Evolutionary conservation across 805 yeast genomes (phyloP).

Genomic region (Cyberlindnera samutprakarnensis): DNA sequence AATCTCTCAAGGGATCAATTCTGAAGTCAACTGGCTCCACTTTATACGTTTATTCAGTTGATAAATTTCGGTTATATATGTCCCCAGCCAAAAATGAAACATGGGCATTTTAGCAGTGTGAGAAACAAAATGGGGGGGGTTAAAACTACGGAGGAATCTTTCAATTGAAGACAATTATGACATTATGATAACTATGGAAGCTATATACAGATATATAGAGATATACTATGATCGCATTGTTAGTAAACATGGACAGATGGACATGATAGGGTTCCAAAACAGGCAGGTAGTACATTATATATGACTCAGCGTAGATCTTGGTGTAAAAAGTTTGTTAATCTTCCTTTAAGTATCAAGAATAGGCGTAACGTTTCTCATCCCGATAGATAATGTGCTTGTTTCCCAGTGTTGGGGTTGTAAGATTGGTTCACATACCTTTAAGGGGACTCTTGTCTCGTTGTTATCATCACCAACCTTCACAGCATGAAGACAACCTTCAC

Average conservation of each 20-base stretch:
- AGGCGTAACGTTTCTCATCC: conserved; percentile 34
- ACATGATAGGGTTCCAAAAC: too few species aligned
- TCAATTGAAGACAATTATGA: too few species aligned
- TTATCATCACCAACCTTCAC: neutral
- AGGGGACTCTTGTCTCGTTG: neutral
- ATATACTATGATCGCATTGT: too few species aligned
- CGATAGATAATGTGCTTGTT: conserved; percentile 9
- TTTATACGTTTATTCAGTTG: neutral
- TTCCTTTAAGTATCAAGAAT: conserved; percentile 24
- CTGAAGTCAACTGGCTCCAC: neutral
- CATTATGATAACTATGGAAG: neutral
- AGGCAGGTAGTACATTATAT: neutral
- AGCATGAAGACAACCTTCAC: neutral
- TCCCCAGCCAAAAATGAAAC: too few species aligned
- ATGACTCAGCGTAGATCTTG: conserved; percentile 35
- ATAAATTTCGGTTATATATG: too few species aligned
- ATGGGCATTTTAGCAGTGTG: too few species aligned
- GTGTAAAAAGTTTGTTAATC: conserved; percentile 29
- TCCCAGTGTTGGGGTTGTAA: neutral
- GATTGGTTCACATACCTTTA: neutral
- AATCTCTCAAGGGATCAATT: neutral
- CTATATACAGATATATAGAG: neutral
- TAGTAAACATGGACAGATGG: too few species aligned
- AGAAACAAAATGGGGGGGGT: neutral
- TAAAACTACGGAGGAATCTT: neutral